A percentile compares a stretch with the other conserved stretches of the same genome.
Evolutionary conservation across 2,329 filamentous ascomycete species (phyloP).

Genomic region (Aspergillus carbonarius): DNA sequence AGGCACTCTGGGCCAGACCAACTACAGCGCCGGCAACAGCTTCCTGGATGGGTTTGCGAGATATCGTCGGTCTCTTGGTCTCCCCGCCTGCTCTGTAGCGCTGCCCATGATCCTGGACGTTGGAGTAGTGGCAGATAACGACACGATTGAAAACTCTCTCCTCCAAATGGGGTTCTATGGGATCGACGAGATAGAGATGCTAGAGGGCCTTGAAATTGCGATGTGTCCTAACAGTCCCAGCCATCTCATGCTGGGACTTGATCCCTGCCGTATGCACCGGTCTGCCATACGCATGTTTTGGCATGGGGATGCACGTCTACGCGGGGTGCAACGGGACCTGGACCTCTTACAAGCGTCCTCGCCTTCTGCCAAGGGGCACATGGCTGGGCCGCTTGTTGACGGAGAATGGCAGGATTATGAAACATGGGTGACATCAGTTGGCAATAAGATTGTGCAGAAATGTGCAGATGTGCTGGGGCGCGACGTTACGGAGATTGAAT

Average conservation of each 20-base stretch:
- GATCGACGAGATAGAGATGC: slow-evolving; percentile 33
- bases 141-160: slow-evolving; percentile 37
- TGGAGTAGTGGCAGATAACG: slow-evolving; percentile 27
- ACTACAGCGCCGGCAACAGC: background rate
- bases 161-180: slow-evolving; percentile 38
- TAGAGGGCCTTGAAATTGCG: slow-evolving; percentile 25
- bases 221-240: slow-evolving; percentile 7
- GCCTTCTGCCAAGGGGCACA: background rate
- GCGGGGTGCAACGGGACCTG: background rate
- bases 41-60: background rate
- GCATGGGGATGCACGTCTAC: background rate
- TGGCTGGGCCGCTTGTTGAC: too few species aligned
- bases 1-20: background rate
- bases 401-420: background rate
- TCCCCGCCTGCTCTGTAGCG: slow-evolving; percentile 24
- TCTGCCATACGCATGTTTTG: background rate
- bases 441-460: background rate
- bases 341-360: background rate
- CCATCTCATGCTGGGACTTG: background rate
- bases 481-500: background rate
- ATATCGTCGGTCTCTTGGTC: background rate
- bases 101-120: slow-evolving; percentile 5
- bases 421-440: background rate
- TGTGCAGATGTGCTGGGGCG: background rate
- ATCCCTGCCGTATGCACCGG: background rate